Conservation (phyloP, 1,139 yeast species). For the Geotrichum reessii region DNA sequence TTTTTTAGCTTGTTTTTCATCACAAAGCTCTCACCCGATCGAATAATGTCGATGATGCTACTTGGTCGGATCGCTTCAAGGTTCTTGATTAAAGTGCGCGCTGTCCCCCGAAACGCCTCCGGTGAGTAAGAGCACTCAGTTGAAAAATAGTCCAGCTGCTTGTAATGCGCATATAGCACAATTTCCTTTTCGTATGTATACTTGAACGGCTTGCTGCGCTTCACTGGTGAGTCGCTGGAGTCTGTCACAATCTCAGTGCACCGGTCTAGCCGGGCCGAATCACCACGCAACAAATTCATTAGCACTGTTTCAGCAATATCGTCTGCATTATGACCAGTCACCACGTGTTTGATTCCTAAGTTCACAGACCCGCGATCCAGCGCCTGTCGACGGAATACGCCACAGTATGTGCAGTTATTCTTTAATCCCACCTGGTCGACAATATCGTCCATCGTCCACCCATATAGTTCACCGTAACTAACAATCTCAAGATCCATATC, state of each 20-base stretch:
- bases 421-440: slow-evolving; percentile 92
- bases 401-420: slow-evolving; percentile 96
- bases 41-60: slow-evolving; percentile 88
- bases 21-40: slow-evolving; percentile 84
- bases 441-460: slow-evolving; percentile 98
- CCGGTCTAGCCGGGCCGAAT: slow-evolving; percentile 82
- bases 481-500: slow-evolving; percentile 83
- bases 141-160: slow-evolving; percentile 88
- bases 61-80: slow-evolving; percentile 88
- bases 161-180: slow-evolving; percentile 94
- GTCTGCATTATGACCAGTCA: slow-evolving; percentile 98
- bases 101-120: slow-evolving; percentile 97
- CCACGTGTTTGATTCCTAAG: slow-evolving; percentile 80
- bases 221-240: slow-evolving; percentile 49
- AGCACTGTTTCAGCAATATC: slow-evolving; percentile 98
- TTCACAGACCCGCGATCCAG: slow-evolving; percentile 94
- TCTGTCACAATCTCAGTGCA: slow-evolving; percentile 87
- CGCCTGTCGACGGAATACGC: slow-evolving; percentile 94
- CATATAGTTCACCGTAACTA: slow-evolving; percentile 79
- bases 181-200: slow-evolving; percentile 96
- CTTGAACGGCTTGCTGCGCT: slow-evolving; percentile 92
- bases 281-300: slow-evolving; percentile 95
- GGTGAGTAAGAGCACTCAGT: slow-evolving; percentile 98
- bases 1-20: slow-evolving; percentile 22
- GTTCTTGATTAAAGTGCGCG: slow-evolving; percentile 84